Evolutionary conservation across 2,329 filamentous ascomycete species (phyloP).

Genomic region (Claviceps monticola): DNA sequence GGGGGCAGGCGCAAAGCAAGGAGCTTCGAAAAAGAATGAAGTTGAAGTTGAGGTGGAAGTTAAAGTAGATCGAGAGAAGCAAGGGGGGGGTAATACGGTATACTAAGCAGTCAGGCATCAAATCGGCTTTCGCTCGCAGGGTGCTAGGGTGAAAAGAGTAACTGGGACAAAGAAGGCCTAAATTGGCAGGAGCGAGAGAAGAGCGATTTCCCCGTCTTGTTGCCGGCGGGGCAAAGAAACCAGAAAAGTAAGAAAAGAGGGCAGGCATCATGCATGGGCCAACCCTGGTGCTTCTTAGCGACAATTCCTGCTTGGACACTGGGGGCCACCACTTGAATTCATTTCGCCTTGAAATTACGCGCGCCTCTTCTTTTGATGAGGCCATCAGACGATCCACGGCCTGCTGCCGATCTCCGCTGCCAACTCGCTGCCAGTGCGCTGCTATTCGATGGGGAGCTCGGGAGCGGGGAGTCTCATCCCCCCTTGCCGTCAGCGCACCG

Average conservation of each 20-base stretch:
- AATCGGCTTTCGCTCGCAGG: neutral
- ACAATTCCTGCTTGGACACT: neutral
- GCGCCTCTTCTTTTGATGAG: neutral
- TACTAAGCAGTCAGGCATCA: neutral
- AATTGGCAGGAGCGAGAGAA: neutral
- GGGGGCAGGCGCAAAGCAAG: neutral
- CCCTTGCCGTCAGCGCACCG: neutral
- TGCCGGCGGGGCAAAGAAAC: neutral
- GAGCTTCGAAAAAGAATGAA: neutral
- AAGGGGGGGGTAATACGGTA: neutral
- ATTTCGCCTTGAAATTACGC: neutral
- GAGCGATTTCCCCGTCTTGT: neutral
- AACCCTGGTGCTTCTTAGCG: neutral
- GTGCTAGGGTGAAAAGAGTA: neutral
- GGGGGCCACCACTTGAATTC: neutral
- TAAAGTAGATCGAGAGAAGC: neutral
- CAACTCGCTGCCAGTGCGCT: neutral
- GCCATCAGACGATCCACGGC: neutral
- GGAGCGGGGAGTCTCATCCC: neutral
- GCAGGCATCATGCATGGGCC: neutral
- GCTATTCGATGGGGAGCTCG: constrained; percentile 2
- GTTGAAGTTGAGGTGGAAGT: neutral
- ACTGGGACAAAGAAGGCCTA: neutral
- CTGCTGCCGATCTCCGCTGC: neutral
- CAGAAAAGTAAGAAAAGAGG: neutral